Evolutionary conservation across 2,329 filamentous ascomycete species (phyloP).

Genomic region (Cryoendolithus antarcticus): DNA sequence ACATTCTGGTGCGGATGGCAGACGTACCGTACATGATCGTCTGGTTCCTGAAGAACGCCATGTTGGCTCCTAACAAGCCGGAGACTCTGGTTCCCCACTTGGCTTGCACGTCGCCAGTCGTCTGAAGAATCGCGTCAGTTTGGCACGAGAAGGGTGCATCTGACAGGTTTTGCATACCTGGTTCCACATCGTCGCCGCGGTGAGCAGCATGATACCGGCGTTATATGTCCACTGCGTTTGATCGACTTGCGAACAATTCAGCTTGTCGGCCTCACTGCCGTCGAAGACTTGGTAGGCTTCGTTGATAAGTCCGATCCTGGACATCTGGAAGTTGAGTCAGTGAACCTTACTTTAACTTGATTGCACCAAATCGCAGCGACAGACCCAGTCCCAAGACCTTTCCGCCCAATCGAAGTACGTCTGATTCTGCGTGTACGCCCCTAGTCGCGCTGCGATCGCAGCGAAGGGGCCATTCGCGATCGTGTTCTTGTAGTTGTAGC

Average conservation of each 20-base stretch:
- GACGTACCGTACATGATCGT: constrained; percentile 26
- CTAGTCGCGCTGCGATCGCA: constrained; percentile 33
- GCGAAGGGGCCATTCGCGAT: constrained; percentile 44
- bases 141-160: constrained; percentile 1
- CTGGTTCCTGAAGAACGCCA: constrained; percentile 27
- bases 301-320: constrained; percentile 44
- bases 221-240: constrained; percentile 37
- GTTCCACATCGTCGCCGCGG: constrained; percentile 37
- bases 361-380: constrained; percentile 27
- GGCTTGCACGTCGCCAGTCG: constrained; percentile 9
- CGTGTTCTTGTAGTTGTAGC: constrained; percentile 37
- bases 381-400: constrained; percentile 23
- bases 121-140: constrained; percentile 9
- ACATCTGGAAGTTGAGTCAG: background rate
- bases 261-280: constrained; percentile 31
- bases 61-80: constrained; percentile 15
- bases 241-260: constrained; percentile 34
- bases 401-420: constrained; percentile 56
- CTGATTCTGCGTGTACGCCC: constrained; percentile 27
- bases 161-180: constrained; percentile 5
- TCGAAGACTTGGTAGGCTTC: constrained; percentile 36
- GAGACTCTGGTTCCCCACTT: constrained; percentile 14
- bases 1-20: no score
- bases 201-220: constrained; percentile 32
- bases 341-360: no score